These are phyloP conservation scores for Cinchona pubescens DNA, from an alignment of 257 asterid species.

Conservation along the genomic window DNA sequence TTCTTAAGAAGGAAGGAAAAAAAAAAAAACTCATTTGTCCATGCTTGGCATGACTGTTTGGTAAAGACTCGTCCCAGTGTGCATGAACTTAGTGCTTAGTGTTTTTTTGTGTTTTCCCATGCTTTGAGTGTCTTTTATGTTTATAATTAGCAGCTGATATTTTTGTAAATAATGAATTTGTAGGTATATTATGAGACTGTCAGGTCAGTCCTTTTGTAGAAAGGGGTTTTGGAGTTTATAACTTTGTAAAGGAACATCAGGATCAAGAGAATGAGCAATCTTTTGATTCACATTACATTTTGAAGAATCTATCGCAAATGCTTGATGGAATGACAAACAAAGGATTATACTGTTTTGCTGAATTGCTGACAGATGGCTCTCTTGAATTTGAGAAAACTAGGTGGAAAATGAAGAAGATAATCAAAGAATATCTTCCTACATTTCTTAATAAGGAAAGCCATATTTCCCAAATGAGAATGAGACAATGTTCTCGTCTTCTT, in stretches of 20 bases:
- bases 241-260: conserved; percentile 19
- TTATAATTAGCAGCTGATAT: conserved; percentile 1
- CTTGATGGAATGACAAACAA: conserved; percentile 63
- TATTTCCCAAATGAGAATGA: conserved; percentile 32
- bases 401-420: conserved; percentile 42
- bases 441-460: conserved; percentile 28
- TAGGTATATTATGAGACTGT: conserved; percentile 59
- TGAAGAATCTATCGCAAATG: conserved; percentile 36
- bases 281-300: conserved; percentile 24
- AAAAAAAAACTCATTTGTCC: neutral
- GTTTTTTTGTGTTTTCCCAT: too few species aligned
- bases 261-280: conserved; percentile 29
- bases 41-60: neutral
- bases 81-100: neutral
- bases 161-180: conserved; percentile 8
- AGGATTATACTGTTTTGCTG: conserved; percentile 48
- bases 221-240: conserved; percentile 46
- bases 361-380: conserved; percentile 47
- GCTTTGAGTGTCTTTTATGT: too few species aligned
- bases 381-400: conserved; percentile 49
- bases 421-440: conserved; percentile 44
- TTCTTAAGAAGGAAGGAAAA: neutral
- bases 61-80: neutral
- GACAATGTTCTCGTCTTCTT: conserved; percentile 41
- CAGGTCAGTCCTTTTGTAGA: conserved; percentile 45